Evolutionary conservation across 148 eudicot genomes (phyloP).

Genomic region (Nyssa sinensis): DNA sequence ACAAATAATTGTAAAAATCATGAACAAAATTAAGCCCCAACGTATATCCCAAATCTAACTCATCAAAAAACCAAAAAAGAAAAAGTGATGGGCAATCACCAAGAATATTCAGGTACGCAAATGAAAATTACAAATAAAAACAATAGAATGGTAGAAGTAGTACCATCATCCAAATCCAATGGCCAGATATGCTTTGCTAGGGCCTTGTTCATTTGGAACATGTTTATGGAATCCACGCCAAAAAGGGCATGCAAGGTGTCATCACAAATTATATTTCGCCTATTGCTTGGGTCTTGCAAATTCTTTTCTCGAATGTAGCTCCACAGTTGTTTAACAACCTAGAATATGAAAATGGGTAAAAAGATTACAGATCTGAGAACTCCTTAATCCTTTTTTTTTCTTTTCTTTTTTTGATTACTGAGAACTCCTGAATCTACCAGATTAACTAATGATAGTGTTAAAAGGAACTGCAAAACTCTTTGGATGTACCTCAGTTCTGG

Average conservation of each 20-base stretch:
- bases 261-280: conserved; percentile 64
- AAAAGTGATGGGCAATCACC: background rate
- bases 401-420: no score
- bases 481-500: conserved; percentile 60
- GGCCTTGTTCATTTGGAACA: conserved; percentile 73
- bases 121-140: background rate
- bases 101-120: background rate
- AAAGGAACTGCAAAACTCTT: background rate
- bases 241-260: conserved; percentile 56
- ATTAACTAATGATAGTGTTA: background rate
- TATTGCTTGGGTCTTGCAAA: conserved; percentile 73
- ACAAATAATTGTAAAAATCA: background rate
- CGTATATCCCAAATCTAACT: background rate
- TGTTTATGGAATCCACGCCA: conserved; percentile 59
- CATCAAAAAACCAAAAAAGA: background rate
- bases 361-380: background rate
- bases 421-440: no score
- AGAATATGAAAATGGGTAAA: background rate
- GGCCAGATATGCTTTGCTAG: conserved; percentile 77
- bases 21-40: background rate
- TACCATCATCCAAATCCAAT: conserved; percentile 49
- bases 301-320: conserved; percentile 58
- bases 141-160: conserved; percentile 12
- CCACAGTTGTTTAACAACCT: conserved; percentile 81
- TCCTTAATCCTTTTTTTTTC: no score